Evolutionary conservation across 2,329 filamentous ascomycete species (phyloP).

Genomic region (Paecilomyces variotii): DNA sequence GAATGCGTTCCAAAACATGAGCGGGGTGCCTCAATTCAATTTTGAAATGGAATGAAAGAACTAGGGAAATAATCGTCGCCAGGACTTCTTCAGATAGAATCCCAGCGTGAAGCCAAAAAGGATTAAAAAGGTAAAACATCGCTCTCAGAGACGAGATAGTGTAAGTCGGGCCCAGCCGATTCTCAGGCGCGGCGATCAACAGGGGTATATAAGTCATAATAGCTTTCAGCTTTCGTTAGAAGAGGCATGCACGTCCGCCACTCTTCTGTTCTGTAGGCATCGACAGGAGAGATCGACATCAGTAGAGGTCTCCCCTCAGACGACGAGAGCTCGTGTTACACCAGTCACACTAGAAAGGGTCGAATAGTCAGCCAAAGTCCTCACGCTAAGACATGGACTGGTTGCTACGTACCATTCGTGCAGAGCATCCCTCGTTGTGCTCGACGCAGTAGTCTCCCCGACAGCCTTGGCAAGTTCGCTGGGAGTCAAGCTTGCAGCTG

Average conservation of each 20-base stretch:
- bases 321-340: constrained; percentile 33
- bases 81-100: background rate
- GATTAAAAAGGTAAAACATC: background rate
- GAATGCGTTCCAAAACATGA: background rate
- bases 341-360: constrained; percentile 33
- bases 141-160: background rate
- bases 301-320: constrained; percentile 24
- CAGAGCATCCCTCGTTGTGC: constrained; percentile 73
- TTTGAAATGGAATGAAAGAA: background rate
- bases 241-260: background rate
- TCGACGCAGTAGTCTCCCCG: constrained; percentile 72
- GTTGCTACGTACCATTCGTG: constrained; percentile 39
- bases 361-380: constrained; percentile 1
- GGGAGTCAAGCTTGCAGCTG: constrained; percentile 63
- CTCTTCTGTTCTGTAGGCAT: background rate
- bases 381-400: background rate
- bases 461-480: constrained; percentile 64
- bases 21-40: background rate
- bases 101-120: background rate
- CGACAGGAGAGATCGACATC: background rate
- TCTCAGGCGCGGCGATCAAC: background rate
- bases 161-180: background rate
- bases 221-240: background rate
- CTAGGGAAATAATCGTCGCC: background rate
- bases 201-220: background rate